These are phyloP conservation scores for Aureoboletus auriporus DNA, from an alignment of 768 basidiomycete genomes.

Conservation along the genomic window DNA sequence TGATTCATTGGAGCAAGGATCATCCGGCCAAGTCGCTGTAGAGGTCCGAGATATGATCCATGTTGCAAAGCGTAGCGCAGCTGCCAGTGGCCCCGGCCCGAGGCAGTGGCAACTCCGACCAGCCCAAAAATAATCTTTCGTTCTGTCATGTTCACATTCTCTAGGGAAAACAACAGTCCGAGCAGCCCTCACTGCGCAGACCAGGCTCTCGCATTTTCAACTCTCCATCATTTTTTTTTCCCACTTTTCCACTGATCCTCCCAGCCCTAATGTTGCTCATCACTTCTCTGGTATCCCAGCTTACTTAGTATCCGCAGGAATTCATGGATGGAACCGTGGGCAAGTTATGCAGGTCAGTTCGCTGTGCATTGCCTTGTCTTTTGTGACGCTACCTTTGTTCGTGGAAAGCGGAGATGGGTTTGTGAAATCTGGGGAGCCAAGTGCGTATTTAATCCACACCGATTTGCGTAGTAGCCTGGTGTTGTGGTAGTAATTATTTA, in stretches of 20 bases:
- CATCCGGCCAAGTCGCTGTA: too few species aligned
- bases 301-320: slow-evolving; percentile 56
- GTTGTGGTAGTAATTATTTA: slow-evolving; percentile 99
- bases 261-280: slow-evolving; percentile 66
- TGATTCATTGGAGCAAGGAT: too few species aligned
- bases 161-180: slow-evolving; percentile 49
- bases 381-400: slow-evolving; percentile 42
- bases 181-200: slow-evolving; percentile 47
- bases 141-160: background rate
- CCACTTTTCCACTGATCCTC: slow-evolving; percentile 61
- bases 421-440: slow-evolving; percentile 80
- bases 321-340: slow-evolving; percentile 16
- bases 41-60: too few species aligned
- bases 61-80: too few species aligned
- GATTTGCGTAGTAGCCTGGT: slow-evolving; percentile 93
- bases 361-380: slow-evolving; percentile 46
- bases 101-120: too few species aligned
- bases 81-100: too few species aligned
- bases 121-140: background rate
- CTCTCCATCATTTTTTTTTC: slow-evolving; percentile 70
- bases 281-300: slow-evolving; percentile 56
- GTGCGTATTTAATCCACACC: too few species aligned
- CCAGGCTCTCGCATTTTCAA: slow-evolving; percentile 57
- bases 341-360: slow-evolving; percentile 46
- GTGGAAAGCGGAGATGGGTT: slow-evolving; percentile 67